Base-by-base conservation (phyloP, 2,329 filamentous ascomycete species). In the Orbilia brochopaga region DNA sequence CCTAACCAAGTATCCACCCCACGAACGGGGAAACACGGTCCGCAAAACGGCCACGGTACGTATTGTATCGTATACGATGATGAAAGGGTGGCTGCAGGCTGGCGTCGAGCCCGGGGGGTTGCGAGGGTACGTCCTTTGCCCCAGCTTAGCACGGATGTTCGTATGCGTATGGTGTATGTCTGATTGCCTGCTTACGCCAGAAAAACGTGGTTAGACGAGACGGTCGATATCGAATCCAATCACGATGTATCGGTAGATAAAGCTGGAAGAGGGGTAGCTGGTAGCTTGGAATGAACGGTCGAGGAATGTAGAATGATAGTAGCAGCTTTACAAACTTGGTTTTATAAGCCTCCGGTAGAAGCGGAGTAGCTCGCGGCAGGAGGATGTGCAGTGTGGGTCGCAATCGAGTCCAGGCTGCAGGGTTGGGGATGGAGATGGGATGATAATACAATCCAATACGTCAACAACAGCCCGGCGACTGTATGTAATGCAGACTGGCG, bases 121-220 rank as follows among this genome's bases (percentile, higher is more conserved):
- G 64, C 44, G 64, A 57, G 52, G 46, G 44, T 48, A 17, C 21
- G 30, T 6, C 37, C 13, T 2, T 17, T 42, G 37, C 37, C 37
- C 37, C 37, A 63, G 52, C 65, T 62, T 69, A 58, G 65, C 65
- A 42, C 63, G 27, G 53, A n/a, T 58, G 52, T 15, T 62, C n/a
- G 40, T 56, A 69, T 50, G 58, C 21, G 32, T 44, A 62, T 52
- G 57, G 54, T 23, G 40, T 59, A 52, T 53, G 61, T 53, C 30
- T 40, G n/a, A 60, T 60, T 61, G 40, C 32, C 53, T n/a, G 42
- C 40, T n/a, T n/a, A n/a, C n/a, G n/a, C n/a, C n/a, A n/a, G n/a
- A n/a, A n/a, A n/a, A n/a, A n/a, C n/a, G n/a, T n/a, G n/a, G 42
- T 15, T 50, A 32, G 27, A 32, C 27, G 27, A 32, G 27, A n/a